These are phyloP conservation scores for Annulohypoxylon stygium DNA, from an alignment of 495 filamentous ascomycete species.

Conservation along the genomic window DNA sequence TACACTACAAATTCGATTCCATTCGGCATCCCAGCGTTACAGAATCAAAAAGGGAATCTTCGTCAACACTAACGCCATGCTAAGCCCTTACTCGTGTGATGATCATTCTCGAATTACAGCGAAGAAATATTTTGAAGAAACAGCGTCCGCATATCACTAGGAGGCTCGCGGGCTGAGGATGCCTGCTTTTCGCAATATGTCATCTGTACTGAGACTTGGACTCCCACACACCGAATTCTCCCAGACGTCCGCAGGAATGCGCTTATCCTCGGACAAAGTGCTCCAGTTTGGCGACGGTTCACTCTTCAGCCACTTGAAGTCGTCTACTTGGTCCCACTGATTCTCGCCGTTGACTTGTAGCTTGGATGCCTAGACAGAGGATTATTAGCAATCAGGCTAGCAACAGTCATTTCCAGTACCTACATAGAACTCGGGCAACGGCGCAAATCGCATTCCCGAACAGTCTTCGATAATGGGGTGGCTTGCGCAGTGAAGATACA, in stretches of 20 bases:
- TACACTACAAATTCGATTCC: slow-evolving; percentile 1
- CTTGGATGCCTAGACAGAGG: slow-evolving; percentile 49
- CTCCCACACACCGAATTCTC: slow-evolving; percentile 74
- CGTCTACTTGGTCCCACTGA: slow-evolving; percentile 90
- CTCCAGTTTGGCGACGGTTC: slow-evolving; percentile 92
- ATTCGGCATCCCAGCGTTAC: slow-evolving; percentile 9
- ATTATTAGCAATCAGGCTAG: slow-evolving; percentile 6
- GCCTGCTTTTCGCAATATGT: slow-evolving; percentile 73
- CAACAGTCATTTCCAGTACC: slow-evolving; percentile 46
- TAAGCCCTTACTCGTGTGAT: slow-evolving; percentile 10
- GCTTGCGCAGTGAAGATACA: slow-evolving; percentile 85
- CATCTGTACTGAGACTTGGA: slow-evolving; percentile 71
- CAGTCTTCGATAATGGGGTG: slow-evolving; percentile 96
- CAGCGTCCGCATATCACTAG: neutral
- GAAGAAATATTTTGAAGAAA: neutral
- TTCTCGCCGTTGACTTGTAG: slow-evolving; percentile 60
- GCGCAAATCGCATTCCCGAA: slow-evolving; percentile 79
- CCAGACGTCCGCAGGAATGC: slow-evolving; percentile 76
- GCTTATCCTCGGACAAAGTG: slow-evolving; percentile 70
- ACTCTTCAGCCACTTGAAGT: slow-evolving; percentile 96
- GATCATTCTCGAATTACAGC: neutral
- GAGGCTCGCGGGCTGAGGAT: slow-evolving; percentile 46
- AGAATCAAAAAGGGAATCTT: neutral
- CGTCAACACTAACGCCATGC: slow-evolving; percentile 20
- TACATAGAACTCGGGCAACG: slow-evolving; percentile 77